Conservation (phyloP, 495 filamentous ascomycete genomes). For the Daldinia grandis region DNA sequence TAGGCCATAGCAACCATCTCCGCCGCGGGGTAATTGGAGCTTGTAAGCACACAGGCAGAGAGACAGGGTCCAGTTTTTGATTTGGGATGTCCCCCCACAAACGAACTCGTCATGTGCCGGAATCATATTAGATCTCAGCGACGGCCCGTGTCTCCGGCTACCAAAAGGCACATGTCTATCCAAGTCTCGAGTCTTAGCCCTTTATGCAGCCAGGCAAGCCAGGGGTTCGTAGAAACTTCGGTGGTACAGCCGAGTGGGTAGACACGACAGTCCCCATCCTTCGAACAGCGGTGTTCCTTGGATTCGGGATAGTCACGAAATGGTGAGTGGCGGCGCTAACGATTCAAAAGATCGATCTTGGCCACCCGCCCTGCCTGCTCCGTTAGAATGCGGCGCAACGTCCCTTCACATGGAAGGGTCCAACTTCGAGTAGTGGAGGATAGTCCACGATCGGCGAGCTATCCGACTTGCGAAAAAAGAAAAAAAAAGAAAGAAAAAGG, state of each 20-base stretch:
- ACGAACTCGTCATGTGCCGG: conserved; percentile 42
- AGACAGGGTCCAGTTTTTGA: conserved; percentile 33
- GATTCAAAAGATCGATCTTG: conserved; percentile 40
- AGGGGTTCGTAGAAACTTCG: conserved; percentile 37
- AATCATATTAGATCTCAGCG: conserved; percentile 43
- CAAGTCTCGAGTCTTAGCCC: conserved; percentile 3
- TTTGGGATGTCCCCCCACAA: conserved; percentile 36
- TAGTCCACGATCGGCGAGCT: conserved; percentile 18
- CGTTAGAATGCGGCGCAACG: conserved; percentile 32
- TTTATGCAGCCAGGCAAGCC: conserved; percentile 14
- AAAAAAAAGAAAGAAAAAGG: background rate
- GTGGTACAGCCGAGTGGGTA: conserved; percentile 37
- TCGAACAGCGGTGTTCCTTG: conserved; percentile 35
- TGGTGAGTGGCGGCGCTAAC: conserved; percentile 34
- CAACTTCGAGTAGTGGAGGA: conserved; percentile 14
- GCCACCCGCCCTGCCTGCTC: conserved; percentile 13
- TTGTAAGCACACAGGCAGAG: conserved; percentile 23
- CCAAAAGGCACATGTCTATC: conserved; percentile 26
- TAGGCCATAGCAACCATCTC: conserved; percentile 44
- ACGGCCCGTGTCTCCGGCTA: conserved; percentile 47
- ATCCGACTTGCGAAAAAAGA: conserved; percentile 28
- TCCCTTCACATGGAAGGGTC: conserved; percentile 14
- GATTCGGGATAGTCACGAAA: conserved; percentile 42
- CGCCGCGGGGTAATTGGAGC: conserved; percentile 48
- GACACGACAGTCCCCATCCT: conserved; percentile 30